Conservation (phyloP, 768 basidiomycete species). For the Tricholoma matsutake region DNA sequence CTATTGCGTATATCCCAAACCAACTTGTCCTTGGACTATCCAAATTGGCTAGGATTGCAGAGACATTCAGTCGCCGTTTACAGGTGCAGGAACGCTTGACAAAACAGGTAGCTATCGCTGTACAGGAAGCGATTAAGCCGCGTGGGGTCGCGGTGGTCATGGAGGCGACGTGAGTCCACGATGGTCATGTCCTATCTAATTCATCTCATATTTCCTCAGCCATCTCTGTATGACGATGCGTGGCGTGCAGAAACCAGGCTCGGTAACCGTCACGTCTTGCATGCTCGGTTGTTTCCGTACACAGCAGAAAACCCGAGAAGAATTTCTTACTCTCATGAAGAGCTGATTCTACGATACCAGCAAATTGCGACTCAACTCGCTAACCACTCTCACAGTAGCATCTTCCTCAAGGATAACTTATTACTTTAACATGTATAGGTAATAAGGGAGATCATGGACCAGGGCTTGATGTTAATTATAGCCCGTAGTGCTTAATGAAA, state of each 20-base stretch:
- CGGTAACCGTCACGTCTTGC: slow-evolving; percentile 92
- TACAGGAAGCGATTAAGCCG: slow-evolving; percentile 97
- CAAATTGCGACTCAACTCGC: slow-evolving; percentile 18
- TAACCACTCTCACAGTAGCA: slow-evolving; percentile 25
- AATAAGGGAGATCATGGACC: background rate
- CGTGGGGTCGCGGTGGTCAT: slow-evolving; percentile 98
- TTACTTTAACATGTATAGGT: slow-evolving; percentile 19
- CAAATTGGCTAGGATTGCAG: slow-evolving; percentile 94
- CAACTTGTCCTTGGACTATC: slow-evolving; percentile 91
- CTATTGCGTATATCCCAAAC: slow-evolving; percentile 97
- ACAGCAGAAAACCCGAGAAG: slow-evolving; percentile 98
- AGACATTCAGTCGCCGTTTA: slow-evolving; percentile 92
- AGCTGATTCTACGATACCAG: slow-evolving; percentile 20
- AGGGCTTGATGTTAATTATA: slow-evolving; percentile 1
- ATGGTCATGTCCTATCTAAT: slow-evolving; percentile 4
- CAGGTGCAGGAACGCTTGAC: slow-evolving; percentile 98
- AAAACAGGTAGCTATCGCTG: slow-evolving; percentile 96
- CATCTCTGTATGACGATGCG: slow-evolving; percentile 99
- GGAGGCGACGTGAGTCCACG: slow-evolving; percentile 80
- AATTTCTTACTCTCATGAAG: slow-evolving; percentile 88
- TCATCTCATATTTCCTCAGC: slow-evolving; percentile 35
- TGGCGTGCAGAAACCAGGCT: slow-evolving; percentile 97
- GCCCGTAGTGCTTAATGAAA: background rate
- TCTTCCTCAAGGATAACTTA: slow-evolving; percentile 18
- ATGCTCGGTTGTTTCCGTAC: slow-evolving; percentile 99